phyloP scores from a whole-genome alignment of 768 basidiomycete species.

The Ramaria rubella region DNA sequence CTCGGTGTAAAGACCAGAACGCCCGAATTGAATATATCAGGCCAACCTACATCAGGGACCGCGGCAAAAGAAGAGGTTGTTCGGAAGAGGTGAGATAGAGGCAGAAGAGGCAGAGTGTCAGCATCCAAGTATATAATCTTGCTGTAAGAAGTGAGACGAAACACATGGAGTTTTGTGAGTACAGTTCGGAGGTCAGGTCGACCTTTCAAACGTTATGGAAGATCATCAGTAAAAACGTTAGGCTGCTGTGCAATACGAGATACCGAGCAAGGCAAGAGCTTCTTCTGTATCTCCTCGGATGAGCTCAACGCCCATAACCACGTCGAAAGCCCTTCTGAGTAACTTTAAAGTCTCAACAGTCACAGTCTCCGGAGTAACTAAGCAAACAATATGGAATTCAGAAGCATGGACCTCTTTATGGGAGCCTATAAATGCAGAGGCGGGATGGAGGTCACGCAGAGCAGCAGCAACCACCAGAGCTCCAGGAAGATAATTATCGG shows the following conservation, averaged over 20 bases:
- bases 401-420: constrained; percentile 48
- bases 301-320: constrained; percentile 88
- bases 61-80: constrained; percentile 83
- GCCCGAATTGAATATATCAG: constrained; percentile 98
- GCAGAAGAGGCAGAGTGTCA: constrained; percentile 81
- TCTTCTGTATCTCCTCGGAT: constrained; percentile 63
- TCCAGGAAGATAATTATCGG: constrained; percentile 88
- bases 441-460: constrained; percentile 72
- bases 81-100: constrained; percentile 85
- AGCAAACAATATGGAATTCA: constrained; percentile 70
- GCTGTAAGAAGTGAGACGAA: constrained; percentile 80
- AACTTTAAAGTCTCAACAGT: constrained; percentile 74
- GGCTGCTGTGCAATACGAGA: not conserved
- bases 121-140: constrained; percentile 91
- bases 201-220: constrained; percentile 40
- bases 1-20: constrained; percentile 83
- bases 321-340: constrained; percentile 71
- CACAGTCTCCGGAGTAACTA: constrained; percentile 92
- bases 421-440: constrained; percentile 43
- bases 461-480: constrained; percentile 83
- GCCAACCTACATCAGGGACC: constrained; percentile 97
- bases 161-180: constrained; percentile 94
- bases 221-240: constrained; percentile 24
- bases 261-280: constrained; percentile 78
- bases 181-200: constrained; percentile 90